Evolutionary conservation across 495 filamentous ascomycete genomes (phyloP).

Genomic region (Cryomyces minteri): DNA sequence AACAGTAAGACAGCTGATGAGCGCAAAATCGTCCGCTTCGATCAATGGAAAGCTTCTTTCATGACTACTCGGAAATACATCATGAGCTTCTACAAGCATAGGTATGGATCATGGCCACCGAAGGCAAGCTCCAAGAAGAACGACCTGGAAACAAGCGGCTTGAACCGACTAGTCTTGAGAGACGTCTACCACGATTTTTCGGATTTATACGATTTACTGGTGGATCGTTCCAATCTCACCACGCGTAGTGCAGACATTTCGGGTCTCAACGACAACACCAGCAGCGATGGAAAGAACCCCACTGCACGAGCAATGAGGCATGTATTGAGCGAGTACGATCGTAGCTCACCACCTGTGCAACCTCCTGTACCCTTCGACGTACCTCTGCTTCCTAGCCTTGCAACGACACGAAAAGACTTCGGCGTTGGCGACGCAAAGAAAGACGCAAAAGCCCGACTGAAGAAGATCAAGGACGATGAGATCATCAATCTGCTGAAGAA

Average conservation of each 20-base stretch:
- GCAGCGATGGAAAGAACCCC: conserved; percentile 25
- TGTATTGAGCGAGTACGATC: conserved; percentile 72
- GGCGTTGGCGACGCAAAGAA: conserved; percentile 47
- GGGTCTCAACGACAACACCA: conserved; percentile 32
- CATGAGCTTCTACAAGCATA: conserved; percentile 58
- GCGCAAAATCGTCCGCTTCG: conserved; percentile 62
- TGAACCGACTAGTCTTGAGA: conserved; percentile 67
- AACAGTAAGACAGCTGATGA: conserved; percentile 57
- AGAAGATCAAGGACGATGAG: conserved; percentile 64
- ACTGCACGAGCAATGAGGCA: conserved; percentile 41
- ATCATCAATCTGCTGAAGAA: conserved; percentile 50
- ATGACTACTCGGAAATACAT: conserved; percentile 54
- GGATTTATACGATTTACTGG: conserved; percentile 73
- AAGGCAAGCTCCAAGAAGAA: conserved; percentile 88
- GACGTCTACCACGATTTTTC: conserved; percentile 76
- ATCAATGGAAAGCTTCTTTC: conserved; percentile 62
- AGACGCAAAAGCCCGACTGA: conserved; percentile 40
- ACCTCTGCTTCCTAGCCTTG: conserved; percentile 54
- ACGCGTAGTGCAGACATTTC: conserved; percentile 23
- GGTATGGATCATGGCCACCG: conserved; percentile 87
- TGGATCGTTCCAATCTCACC: conserved; percentile 50
- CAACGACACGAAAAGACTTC: conserved; percentile 39
- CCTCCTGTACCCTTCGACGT: conserved; percentile 86
- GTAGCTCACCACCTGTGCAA: conserved; percentile 68
- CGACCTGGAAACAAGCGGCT: conserved; percentile 60